A percentile compares a stretch with the other conserved stretches of the same genome.
These are phyloP conservation scores for Hyphodiscus hymeniophilus DNA, from an alignment of 495 filamentous ascomycete species.

Conservation along the genomic window DNA sequence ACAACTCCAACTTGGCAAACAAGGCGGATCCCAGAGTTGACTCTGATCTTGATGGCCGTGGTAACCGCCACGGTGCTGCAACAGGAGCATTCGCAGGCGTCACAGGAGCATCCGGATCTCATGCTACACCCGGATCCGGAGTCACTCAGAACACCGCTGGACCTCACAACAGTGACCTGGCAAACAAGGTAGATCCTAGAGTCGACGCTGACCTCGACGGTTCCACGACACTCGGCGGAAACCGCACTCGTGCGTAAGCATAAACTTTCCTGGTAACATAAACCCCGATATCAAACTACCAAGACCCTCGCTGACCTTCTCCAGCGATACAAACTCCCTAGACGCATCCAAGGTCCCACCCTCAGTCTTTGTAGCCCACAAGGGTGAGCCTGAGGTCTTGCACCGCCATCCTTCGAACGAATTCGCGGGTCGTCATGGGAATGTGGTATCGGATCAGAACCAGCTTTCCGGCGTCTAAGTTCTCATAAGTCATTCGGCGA, in stretches of 20 bases:
- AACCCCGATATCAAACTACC: too few relatives aligned
- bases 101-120: constrained; percentile 16
- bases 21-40: constrained; percentile 48
- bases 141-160: constrained; percentile 29
- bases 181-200: constrained; percentile 31
- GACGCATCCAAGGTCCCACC: too few relatives aligned
- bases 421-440: too few relatives aligned
- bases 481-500: too few relatives aligned
- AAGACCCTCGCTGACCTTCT: too few relatives aligned
- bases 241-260: constrained; percentile 19
- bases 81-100: constrained; percentile 5
- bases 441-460: too few relatives aligned
- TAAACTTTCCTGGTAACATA: too few relatives aligned
- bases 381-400: too few relatives aligned
- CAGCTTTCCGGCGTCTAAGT: too few relatives aligned
- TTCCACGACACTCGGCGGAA: constrained; percentile 18
- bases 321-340: too few relatives aligned
- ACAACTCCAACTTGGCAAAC: constrained; percentile 41
- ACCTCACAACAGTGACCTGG: constrained; percentile 29
- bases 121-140: constrained; percentile 24
- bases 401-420: too few relatives aligned
- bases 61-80: constrained; percentile 20
- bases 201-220: constrained; percentile 23
- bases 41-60: constrained; percentile 33
- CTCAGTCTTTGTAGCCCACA: too few relatives aligned